Percentiles rank a stretch among this genome's conserved stretches.
These are phyloP conservation scores for Arabidopsis hybrid DNA, from an alignment of 441 rosid genomes.

Conservation along the genomic window DNA sequence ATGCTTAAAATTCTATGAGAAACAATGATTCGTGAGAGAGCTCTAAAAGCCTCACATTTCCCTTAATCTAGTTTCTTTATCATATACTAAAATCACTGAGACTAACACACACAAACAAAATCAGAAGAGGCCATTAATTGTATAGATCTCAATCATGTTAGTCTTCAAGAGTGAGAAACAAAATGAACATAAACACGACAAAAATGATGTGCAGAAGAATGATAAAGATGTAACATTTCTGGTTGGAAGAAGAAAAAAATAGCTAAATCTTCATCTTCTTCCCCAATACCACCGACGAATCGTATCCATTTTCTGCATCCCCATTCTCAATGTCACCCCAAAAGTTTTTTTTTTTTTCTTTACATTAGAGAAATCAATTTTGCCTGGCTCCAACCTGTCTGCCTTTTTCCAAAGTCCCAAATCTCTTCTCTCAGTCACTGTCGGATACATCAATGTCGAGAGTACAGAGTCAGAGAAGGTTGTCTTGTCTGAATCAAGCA, in stretches of 20 bases:
- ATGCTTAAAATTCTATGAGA: background rate
- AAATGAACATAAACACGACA: background rate
- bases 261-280: too few relatives aligned
- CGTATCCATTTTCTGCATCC: conserved; percentile 24
- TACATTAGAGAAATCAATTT: background rate
- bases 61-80: too few relatives aligned
- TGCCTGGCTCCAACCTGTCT: conserved; percentile 17
- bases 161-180: background rate
- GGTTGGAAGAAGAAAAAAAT: too few relatives aligned
- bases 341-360: too few relatives aligned
- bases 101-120: background rate
- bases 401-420: conserved; percentile 29
- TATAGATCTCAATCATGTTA: conserved; percentile 37
- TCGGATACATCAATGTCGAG: conserved; percentile 44
- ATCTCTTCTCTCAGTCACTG: conserved; percentile 32
- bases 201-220: background rate
- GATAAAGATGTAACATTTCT: background rate
- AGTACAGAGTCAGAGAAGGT: background rate
- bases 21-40: background rate
- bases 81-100: too few relatives aligned
- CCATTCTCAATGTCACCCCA: conserved; percentile 1
- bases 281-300: conserved; percentile 18
- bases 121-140: conserved; percentile 13
- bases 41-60: background rate
- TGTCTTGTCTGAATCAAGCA: conserved; percentile 17